Evolutionary conservation across 352 stramenopile genomes (phyloP), one percentile per base, ranked within the genome.

Genomic region (Pythium rishiriense): DNA sequence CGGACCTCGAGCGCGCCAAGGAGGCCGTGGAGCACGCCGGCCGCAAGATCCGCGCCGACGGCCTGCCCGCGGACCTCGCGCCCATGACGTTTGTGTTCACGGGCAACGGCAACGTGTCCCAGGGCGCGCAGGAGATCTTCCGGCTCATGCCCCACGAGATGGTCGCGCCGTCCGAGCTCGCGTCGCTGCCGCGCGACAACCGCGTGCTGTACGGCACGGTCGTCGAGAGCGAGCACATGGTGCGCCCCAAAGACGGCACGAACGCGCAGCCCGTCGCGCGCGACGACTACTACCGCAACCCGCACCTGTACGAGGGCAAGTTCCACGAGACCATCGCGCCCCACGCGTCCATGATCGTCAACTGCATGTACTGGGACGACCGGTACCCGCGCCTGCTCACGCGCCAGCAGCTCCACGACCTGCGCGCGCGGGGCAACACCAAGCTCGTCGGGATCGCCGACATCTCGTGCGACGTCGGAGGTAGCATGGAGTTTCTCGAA

Each of bases 331-430:
- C 79, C 21, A 75, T 98, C 56, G 82, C 93, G 46, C 94, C 94
- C 6, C 86, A 98, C 66, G 79, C 85, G 54, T 97, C 93, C 35
- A 94, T 98, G 66, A 70, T 99, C 24, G 81, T 98, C 48, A 98
- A 98, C 78, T 93, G 92, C 68, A 98, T 98, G 73, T 99, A 98
- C 76, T 99, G 96, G 96, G 96, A 99, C 58, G 81, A 97, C 52
- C 84, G 92, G 5, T 96, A 95, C 72, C 96, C 96, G 26, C 78
- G 95, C n/a, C 62, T 98, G 24, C 72, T 98, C 45, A 98, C 93
- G 10, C 92, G 95, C 45, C 67, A 97, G 51, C 88, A 98, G 64
- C 85, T 98, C 22, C 74, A 83, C 31, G 63, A 88, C 7, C 68
- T 98, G 56, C 81, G 70, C 58, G 75, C 59, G 10, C 58, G 63